phyloP scores from a whole-genome alignment of 2,329 filamentous ascomycete species.

The Aspergillus texensis region DNA sequence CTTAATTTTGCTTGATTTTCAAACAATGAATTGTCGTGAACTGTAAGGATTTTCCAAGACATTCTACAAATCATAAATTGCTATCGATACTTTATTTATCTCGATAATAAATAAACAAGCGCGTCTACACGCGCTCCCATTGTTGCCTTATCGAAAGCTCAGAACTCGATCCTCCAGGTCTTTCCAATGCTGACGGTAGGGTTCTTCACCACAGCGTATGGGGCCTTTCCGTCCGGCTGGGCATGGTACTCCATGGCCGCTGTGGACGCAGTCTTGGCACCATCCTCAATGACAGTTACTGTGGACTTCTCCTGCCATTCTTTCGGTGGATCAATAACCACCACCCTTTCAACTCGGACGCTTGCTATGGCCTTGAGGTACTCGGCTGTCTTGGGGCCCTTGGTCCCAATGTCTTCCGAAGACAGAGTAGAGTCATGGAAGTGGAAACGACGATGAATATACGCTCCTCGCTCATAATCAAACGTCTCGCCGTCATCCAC shows the following conservation, averaged over 20 bases:
- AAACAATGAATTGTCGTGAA: neutral
- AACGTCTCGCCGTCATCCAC: slow-evolving; percentile 93
- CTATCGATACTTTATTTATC: neutral
- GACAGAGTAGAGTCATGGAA: slow-evolving; percentile 64
- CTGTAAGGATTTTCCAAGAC: neutral
- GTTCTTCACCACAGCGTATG: slow-evolving; percentile 66
- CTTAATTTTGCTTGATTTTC: neutral
- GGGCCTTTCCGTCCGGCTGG: slow-evolving; percentile 56
- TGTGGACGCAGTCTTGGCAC: slow-evolving; percentile 45
- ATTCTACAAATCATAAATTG: neutral
- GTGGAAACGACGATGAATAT: slow-evolving; percentile 80
- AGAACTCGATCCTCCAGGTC: slow-evolving; percentile 66
- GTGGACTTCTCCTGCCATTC: slow-evolving; percentile 68
- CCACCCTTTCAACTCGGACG: slow-evolving; percentile 79
- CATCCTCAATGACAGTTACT: slow-evolving; percentile 55
- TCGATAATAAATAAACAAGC: slow-evolving; percentile 1
- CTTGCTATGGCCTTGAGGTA: slow-evolving; percentile 79
- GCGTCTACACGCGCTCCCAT: neutral
- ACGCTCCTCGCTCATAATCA: slow-evolving; percentile 81
- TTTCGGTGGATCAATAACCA: slow-evolving; percentile 77
- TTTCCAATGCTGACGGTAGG: slow-evolving; percentile 64
- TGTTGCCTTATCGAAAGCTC: neutral
- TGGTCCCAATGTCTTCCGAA: slow-evolving; percentile 67
- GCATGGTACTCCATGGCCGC: slow-evolving; percentile 61
- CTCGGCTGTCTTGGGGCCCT: slow-evolving; percentile 65